phyloP scores from a whole-genome alignment of 2,329 filamentous ascomycete species.

The Diplodia seriata region DNA sequence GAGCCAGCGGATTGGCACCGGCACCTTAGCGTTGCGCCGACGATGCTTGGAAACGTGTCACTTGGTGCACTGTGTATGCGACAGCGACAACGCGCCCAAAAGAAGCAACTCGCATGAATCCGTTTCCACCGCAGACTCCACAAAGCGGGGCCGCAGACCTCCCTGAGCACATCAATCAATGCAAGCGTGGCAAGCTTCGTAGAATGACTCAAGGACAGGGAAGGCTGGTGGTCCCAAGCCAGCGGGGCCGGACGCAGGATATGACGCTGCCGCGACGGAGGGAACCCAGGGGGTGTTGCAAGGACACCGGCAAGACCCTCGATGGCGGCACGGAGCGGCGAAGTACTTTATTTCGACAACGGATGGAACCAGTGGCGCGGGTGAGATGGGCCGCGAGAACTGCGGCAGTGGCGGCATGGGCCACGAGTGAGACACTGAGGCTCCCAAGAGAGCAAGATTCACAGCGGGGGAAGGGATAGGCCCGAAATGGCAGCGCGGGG shows the following conservation, averaged over 20 bases:
- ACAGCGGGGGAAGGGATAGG: constrained; percentile 10
- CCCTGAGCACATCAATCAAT: background rate
- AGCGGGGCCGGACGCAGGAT: constrained; percentile 7
- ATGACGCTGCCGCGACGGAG: constrained; percentile 16
- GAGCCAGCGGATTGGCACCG: too few species aligned
- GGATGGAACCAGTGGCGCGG: constrained; percentile 2
- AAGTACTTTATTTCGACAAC: constrained; percentile 26
- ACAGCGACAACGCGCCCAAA: background rate
- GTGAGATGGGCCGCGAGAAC: background rate
- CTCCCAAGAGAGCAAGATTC: constrained; percentile 16
- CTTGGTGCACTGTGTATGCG: background rate
- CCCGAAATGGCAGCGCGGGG: constrained; percentile 20
- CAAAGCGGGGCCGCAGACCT: background rate
- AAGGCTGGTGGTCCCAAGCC: background rate
- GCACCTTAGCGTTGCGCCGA: too few species aligned
- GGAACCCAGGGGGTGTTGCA: constrained; percentile 18
- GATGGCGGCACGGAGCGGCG: constrained; percentile 12
- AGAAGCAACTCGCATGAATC: background rate
- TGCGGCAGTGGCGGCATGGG: constrained; percentile 11
- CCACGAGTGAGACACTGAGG: constrained; percentile 9
- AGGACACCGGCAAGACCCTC: constrained; percentile 8
- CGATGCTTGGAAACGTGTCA: too few species aligned
- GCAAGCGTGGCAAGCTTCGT: background rate
- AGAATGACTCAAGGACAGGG: constrained; percentile 7
- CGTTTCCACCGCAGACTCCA: background rate